Percentiles rank a stretch among this genome's conserved stretches.
Conservation (phyloP, 176 grass and related monocot genomes). For the Thinopyrum elongatum region DNA sequence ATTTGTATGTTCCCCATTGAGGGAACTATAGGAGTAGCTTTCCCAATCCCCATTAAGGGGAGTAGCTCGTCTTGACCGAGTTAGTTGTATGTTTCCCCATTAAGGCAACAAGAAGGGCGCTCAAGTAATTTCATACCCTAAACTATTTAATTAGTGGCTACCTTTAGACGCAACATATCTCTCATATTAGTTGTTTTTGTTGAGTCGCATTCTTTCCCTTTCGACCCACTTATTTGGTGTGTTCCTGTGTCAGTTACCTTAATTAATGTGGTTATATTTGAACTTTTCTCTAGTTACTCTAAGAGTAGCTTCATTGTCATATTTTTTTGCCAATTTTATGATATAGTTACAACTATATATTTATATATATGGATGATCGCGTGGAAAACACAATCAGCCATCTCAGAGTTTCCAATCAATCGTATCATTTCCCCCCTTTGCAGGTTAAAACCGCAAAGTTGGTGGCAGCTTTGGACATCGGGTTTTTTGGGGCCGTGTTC, state of each 20-base stretch:
- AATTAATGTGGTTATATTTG: not conserved
- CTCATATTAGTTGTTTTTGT: not conserved
- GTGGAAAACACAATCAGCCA: not conserved
- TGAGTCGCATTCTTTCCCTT: not conserved
- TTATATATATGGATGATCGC: not conserved
- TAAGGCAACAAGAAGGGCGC: not conserved
- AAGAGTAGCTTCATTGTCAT: not conserved
- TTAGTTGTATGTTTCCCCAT: not conserved
- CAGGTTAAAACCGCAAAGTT: slow-evolving; percentile 45
- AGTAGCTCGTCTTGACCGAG: not conserved
- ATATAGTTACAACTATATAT: not conserved
- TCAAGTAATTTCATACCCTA: not conserved
- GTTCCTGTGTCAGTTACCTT: not conserved
- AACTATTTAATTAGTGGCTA: not conserved
- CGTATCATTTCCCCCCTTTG: not conserved
- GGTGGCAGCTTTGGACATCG: slow-evolving; percentile 42
- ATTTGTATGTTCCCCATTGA: not conserved
- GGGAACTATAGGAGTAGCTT: not conserved
- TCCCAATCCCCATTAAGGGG: not conserved
- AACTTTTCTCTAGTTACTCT: not conserved
- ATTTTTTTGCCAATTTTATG: not conserved
- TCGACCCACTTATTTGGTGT: not conserved
- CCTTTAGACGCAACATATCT: not conserved
- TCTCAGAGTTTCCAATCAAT: not conserved
- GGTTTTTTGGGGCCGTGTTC: slow-evolving; percentile 48